Evolutionary conservation across 306 rosid genomes (phyloP), one percentile per base, ranked within the genome.

Genomic region (Begonia fuchsioides): DNA sequence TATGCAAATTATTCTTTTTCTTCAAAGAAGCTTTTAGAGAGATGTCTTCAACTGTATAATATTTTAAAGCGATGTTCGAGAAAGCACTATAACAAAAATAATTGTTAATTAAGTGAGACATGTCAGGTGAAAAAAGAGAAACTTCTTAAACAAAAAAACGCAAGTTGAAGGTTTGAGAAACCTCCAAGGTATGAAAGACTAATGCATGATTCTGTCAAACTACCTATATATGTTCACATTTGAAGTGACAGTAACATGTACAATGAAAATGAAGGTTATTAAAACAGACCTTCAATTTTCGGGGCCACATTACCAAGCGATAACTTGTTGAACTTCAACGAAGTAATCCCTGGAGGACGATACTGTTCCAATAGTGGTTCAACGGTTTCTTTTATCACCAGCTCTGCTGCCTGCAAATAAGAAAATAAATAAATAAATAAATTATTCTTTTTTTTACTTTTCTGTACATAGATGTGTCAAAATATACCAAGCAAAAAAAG

Each of bases 271-370:
- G 53, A 11, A 26, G 54, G 51, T 45, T 56, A 50, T 51, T 50
- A 38, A 55, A 57, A 64, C 52, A 44, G 65, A 87, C 96, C 96
- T 80, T 87, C 96, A 53, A 83, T 66, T 70, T 83, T 87, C 39
- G 96, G 96, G 51, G 96, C 81, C 19, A 87, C 96, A 43, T 62
- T 71, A 51, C 96, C 96, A 62, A 87, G 94, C 63, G 86, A 83
- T 57, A 87, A 66, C 54, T 83, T 83, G 83, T 78, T 76, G 71
- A 87, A 83, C 70, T 87, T 87, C 64, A 87, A 68, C 43, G 96
- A 83, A 35, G 96, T 75, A 63, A 87, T 87, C 61, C 96, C 96
- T 1, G 94, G 7, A 66, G 96, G 93, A 61, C 85, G 68, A 73
- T 83, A 87, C 48, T 83, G 94, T 67, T 87, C 94, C 57, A 87